Conservation (phyloP, 2,329 filamentous ascomycete genomes). For the Paraconiothyrium brasiliense region DNA sequence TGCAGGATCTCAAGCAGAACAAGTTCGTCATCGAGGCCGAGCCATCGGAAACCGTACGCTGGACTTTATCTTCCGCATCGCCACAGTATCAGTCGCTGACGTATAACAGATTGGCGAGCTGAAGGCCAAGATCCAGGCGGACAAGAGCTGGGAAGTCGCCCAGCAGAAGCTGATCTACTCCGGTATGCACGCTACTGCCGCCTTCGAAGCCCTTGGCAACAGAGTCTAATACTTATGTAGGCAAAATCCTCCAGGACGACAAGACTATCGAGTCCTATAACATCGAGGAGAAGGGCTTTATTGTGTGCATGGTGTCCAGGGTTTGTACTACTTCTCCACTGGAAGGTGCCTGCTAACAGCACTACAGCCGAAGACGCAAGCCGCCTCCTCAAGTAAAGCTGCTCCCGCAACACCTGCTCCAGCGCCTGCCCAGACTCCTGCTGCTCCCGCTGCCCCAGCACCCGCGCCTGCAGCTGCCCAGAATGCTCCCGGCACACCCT, state of each 20-base stretch:
- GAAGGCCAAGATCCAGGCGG: conserved; percentile 89
- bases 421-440: conserved; percentile 58
- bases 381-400: conserved; percentile 59
- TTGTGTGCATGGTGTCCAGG: conserved; percentile 99
- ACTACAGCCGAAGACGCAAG: conserved; percentile 73
- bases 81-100: conserved; percentile 27
- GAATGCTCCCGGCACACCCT: conserved; percentile 61
- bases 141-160: conserved; percentile 93
- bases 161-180: conserved; percentile 98
- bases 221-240: conserved; percentile 59
- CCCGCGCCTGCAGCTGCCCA: conserved; percentile 55
- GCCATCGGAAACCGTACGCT: conserved; percentile 82
- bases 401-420: conserved; percentile 67
- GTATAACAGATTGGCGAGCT: conserved; percentile 77
- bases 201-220: conserved; percentile 24
- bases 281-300: conserved; percentile 99
- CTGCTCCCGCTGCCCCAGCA: conserved; percentile 60
- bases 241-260: conserved; percentile 98
- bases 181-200: conserved; percentile 64
- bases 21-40: conserved; percentile 98
- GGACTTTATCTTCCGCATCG: conserved; percentile 28
- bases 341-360: conserved; percentile 30
- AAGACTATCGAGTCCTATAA: conserved; percentile 97
- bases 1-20: conserved; percentile 95
- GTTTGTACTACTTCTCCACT: conserved; percentile 58